phyloP scores from a whole-genome alignment of 2,329 filamentous ascomycete species.

The Neonectria faginata region DNA sequence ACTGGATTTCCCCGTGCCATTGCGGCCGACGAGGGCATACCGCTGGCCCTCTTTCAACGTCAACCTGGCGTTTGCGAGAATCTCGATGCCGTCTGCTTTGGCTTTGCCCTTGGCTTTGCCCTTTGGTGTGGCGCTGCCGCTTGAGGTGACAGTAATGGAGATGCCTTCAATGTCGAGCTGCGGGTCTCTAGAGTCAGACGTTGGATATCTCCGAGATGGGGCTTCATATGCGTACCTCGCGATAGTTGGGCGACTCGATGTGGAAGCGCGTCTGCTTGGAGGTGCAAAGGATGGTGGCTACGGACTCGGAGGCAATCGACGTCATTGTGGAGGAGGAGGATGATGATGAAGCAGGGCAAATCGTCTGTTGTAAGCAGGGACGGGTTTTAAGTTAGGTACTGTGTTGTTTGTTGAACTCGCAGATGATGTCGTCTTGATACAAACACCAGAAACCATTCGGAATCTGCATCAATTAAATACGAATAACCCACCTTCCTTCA shows the following conservation, averaged over 20 bases:
- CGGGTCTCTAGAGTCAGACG: neutral
- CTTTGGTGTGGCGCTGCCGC: slow-evolving; percentile 59
- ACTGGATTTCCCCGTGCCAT: slow-evolving; percentile 88
- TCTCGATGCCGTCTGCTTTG: slow-evolving; percentile 67
- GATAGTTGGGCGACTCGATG: slow-evolving; percentile 65
- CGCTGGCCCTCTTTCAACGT: slow-evolving; percentile 77
- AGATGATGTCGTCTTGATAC: neutral
- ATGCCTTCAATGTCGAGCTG: slow-evolving; percentile 79
- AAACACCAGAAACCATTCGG: neutral
- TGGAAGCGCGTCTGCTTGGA: slow-evolving; percentile 77
- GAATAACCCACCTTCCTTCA: neutral
- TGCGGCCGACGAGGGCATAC: slow-evolving; percentile 83
- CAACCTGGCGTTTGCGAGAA: slow-evolving; percentile 76
- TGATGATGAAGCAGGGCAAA: neutral
- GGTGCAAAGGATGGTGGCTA: slow-evolving; percentile 68
- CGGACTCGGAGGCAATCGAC: slow-evolving; percentile 62
- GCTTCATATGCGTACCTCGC: slow-evolving; percentile 59
- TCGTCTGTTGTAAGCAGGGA: neutral
- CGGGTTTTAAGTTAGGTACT: too few relatives aligned
- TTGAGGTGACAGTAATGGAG: slow-evolving; percentile 72
- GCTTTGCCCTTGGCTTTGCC: slow-evolving; percentile 60
- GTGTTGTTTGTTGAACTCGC: too few relatives aligned
- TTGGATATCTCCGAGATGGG: neutral
- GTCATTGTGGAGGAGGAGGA: slow-evolving; percentile 53
- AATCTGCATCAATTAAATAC: neutral